Conservation (phyloP, 139 green algal species). For the Auxenochlorella pyrenoidosa region DNA sequence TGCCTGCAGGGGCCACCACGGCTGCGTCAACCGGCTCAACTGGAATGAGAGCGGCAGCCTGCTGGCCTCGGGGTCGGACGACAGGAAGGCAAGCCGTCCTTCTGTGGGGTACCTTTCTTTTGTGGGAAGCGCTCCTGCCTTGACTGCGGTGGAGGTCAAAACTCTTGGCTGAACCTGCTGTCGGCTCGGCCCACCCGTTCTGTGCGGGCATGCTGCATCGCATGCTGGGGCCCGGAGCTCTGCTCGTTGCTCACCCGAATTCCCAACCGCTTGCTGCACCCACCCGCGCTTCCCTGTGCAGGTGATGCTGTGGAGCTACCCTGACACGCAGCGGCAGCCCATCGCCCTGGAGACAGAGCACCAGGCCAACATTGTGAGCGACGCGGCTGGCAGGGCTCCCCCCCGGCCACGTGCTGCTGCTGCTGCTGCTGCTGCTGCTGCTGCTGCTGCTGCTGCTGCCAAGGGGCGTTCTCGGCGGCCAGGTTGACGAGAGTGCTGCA, state of each 20-base stretch:
- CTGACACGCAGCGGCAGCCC: slow-evolving; percentile 53
- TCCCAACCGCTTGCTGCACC: too few species aligned
- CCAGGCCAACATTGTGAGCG: slow-evolving; percentile 44
- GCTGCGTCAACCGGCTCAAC: slow-evolving; percentile 84
- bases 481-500: slow-evolving; percentile 65
- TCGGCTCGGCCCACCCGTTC: too few species aligned
- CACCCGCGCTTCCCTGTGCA: background rate
- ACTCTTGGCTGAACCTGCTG: too few species aligned
- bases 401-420: background rate
- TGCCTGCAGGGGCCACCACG: slow-evolving; percentile 62
- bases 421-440: background rate
- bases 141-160: too few species aligned
- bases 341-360: slow-evolving; percentile 77
- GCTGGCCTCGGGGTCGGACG: slow-evolving; percentile 81
- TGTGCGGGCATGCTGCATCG: too few species aligned
- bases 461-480: background rate
- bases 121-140: too few species aligned
- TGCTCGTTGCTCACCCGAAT: too few species aligned
- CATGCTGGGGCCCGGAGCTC: too few species aligned
- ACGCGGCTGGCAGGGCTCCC: background rate
- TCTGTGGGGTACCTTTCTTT: too few species aligned
- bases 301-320: slow-evolving; percentile 72
- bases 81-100: slow-evolving; percentile 50
- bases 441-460: background rate
- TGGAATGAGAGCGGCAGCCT: slow-evolving; percentile 79